Conservation (phyloP, 768 basidiomycete species). For the Lanmaoa pseudosensibilis region DNA sequence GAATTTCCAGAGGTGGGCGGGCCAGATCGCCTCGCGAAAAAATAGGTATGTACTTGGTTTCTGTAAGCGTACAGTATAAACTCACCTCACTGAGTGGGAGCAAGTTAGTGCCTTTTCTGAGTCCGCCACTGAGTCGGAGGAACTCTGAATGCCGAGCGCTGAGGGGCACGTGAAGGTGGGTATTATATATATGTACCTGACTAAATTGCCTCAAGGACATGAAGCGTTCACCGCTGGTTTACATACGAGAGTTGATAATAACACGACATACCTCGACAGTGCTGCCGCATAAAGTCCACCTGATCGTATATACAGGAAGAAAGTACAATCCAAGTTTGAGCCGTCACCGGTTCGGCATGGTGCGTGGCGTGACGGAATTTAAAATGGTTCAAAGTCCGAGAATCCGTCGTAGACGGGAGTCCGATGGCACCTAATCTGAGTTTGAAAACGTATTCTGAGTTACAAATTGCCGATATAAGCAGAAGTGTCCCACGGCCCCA, state of each 20-base stretch:
- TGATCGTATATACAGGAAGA: background rate
- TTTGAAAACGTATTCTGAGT: too few species aligned
- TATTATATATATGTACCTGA: too few species aligned
- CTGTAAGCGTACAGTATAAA: background rate
- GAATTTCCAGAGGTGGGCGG: too few species aligned
- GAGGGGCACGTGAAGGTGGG: too few species aligned
- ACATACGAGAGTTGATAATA: too few species aligned
- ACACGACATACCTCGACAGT: background rate
- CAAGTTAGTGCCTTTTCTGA: background rate
- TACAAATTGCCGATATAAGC: too few species aligned
- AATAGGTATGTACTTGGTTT: background rate
- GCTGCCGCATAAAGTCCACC: background rate
- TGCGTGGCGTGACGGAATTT: background rate
- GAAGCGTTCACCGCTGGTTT: background rate
- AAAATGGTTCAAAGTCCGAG: background rate
- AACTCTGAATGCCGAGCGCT: too few species aligned
- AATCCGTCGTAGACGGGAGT: too few species aligned
- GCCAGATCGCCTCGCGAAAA: background rate
- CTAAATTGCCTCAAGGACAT: background rate
- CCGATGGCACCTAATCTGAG: too few species aligned
- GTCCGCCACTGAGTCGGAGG: too few species aligned
- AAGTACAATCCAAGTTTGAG: background rate
- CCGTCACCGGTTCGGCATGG: background rate
- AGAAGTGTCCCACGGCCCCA: too few species aligned
- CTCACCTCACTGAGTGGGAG: background rate